These are phyloP conservation scores for Pichia ethanolica DNA, from an alignment of 805 yeast species.

Conservation along the genomic window DNA sequence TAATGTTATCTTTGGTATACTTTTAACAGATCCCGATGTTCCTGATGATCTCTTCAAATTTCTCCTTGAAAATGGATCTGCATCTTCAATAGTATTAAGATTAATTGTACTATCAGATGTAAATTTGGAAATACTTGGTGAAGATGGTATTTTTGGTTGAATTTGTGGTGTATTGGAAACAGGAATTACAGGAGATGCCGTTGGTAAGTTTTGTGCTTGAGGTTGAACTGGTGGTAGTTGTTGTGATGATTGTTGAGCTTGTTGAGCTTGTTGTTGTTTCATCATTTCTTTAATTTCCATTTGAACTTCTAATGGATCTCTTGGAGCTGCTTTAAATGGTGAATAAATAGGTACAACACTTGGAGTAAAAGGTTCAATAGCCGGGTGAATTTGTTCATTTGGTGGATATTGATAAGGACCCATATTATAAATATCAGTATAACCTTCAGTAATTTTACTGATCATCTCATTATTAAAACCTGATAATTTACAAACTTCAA, in stretches of 20 bases:
- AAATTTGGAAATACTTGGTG: background rate
- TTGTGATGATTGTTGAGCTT: conserved; percentile 14
- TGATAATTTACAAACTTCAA: conserved; percentile 54
- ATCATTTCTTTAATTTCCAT: conserved; percentile 22
- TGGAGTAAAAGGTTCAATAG: conserved; percentile 25
- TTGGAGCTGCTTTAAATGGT: conserved; percentile 28
- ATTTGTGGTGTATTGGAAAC: no score
- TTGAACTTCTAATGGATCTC: conserved; percentile 39
- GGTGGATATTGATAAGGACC: conserved; percentile 26
- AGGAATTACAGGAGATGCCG: no score
- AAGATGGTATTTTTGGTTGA: background rate
- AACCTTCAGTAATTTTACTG: conserved; percentile 1
- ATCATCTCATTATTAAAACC: conserved; percentile 24
- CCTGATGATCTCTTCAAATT: conserved; percentile 1
- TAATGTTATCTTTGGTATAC: conserved; percentile 1
- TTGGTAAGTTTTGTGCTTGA: no score
- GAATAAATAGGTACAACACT: conserved; percentile 25
- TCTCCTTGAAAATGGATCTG: conserved; percentile 7
- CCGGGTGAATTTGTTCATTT: conserved; percentile 21
- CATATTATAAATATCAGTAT: conserved; percentile 34
- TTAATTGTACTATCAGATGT: background rate
- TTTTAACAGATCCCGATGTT: background rate
- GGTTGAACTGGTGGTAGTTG: background rate
- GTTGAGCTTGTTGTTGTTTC: conserved; percentile 28
- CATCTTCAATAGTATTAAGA: background rate